Base-by-base conservation (phyloP, 106 monocot genomes). In the Acanthochlamys bracteata region DNA sequence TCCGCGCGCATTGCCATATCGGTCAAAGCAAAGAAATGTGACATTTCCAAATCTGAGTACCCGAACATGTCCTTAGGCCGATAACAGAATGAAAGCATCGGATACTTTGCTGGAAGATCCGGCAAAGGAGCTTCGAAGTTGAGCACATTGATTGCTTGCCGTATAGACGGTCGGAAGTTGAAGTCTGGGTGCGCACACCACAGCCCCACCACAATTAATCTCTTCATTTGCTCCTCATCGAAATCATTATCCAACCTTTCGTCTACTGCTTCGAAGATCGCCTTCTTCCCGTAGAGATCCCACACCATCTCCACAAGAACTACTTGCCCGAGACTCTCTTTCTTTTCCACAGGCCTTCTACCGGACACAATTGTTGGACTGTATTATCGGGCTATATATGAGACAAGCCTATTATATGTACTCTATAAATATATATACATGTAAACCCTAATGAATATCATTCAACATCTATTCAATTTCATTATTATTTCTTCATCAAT, bases 141-240 rank as follows among this genome's bases (percentile, higher is more conserved):
- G 11, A 79, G 60, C 11, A 65, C 74, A n/a, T 45, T 42, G n/a
- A 79, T 21, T 4, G 42, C 79, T 43, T 74, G 69, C n/a, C 53
- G 58, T 14, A 74, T 79, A 4, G 64, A 63, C 0, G 79, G 79
- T 59, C 79, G 47, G 8, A 70, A 53, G 0, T 47, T 70, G 21
- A 39, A 66, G 26, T 79, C 79, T 0, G 79, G 79, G 51, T 79
- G 79, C 0, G 79, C 73, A 41, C 79, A 79, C 74, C 74, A 79
- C 47, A 79, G 55, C 11, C 79, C 79, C 11, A 79, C 69, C 3
- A 70, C 27, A 65, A 79, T 61, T 69, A 79, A 20, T 4, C 74
- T 21, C 59, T 70, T 69, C 65, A 79, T 74, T 24, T 70, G 69
- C 25, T 27, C 11, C 24, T 46, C 64, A 20, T 66, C 60, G 26